Base-by-base conservation (phyloP, 2,329 filamentous ascomycete genomes). In the Sporothrix schenckii region DNA sequence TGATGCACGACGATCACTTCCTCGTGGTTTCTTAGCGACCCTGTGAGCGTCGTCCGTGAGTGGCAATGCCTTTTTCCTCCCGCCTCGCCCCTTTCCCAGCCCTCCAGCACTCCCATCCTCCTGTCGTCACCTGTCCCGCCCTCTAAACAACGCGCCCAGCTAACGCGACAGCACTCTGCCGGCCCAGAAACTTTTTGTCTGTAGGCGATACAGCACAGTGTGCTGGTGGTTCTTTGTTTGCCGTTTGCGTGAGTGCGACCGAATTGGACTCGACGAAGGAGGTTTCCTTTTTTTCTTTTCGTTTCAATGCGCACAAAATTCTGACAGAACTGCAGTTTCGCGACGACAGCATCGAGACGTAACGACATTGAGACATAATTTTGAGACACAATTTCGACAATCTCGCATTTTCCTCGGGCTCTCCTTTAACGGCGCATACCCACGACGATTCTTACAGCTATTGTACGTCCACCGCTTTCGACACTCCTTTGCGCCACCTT, bases 111-210 rank as follows among this genome's bases (percentile, higher is more conserved):
- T 52, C 30, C 30, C 49, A 11, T 44, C 41, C 41, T 30, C 34
- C 34, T 9, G 41, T 44, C 21, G 30, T 44, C 54, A 9, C 24
- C 39, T 50, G 44, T 58, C 69, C 65, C 56, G 56, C 54, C 14
- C 65, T 56, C 69, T 71, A 58, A 66, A 65, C 56, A 27, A 70
- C 69, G 69, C 65, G 65, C 65, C 49, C 49, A 52, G 44, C 56
- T 30, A n/a, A 67, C 69, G 63, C 69, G 63, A 67, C 50, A 19
- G 24, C 21, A 41, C 10, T 30, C 4, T 30, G 47, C 49, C 44
- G 14, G 44, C 13, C 44, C 44, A 49, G 44, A 49, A 49, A 49
- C 14, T 6, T 19, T 14, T 19, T 14, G 44, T 4, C 44, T 49
- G 16, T 16, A n/a, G 49, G 49, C 49, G 49, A 41, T 21, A 21